These are phyloP conservation scores for Coniochaeta sp. DNA, from an alignment of 2,329 filamentous ascomycete genomes.

Conservation along the genomic window DNA sequence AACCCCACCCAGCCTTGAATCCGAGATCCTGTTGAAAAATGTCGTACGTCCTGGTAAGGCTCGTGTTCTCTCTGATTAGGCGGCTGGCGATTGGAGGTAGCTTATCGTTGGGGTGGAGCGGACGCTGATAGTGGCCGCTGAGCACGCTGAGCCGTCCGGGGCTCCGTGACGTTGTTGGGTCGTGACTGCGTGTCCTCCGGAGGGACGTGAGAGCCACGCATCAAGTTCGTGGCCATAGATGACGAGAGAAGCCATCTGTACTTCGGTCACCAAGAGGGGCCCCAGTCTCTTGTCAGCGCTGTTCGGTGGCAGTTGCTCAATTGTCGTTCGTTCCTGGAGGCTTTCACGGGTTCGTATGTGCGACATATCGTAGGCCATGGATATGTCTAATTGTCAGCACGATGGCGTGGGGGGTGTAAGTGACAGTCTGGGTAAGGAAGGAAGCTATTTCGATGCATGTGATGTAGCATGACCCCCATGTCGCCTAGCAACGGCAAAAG, in stretches of 20 bases:
- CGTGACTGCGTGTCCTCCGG: not conserved
- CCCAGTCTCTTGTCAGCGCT: too few species aligned
- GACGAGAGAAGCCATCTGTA: too few species aligned
- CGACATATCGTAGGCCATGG: not conserved
- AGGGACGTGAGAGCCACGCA: not conserved
- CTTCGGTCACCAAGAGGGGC: too few species aligned
- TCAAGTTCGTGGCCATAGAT: not conserved
- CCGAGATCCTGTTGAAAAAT: not conserved
- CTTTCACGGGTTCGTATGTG: not conserved
- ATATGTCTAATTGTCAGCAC: not conserved
- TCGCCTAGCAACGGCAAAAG: not conserved
- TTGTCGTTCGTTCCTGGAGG: too few species aligned
- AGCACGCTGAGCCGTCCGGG: not conserved
- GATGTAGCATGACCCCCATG: not conserved
- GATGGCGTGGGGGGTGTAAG: not conserved
- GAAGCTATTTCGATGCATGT: not conserved
- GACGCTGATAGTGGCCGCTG: not conserved
- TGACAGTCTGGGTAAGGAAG: not conserved
- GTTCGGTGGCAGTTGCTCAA: too few species aligned
- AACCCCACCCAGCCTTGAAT: not conserved
- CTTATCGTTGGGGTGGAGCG: not conserved
- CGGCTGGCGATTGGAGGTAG: not conserved
- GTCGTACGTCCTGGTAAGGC: not conserved
- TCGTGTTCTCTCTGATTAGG: not conserved
- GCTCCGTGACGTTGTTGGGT: not conserved